Conservation (phyloP, 257 asterid genomes). For the Solanum arcanum region DNA sequence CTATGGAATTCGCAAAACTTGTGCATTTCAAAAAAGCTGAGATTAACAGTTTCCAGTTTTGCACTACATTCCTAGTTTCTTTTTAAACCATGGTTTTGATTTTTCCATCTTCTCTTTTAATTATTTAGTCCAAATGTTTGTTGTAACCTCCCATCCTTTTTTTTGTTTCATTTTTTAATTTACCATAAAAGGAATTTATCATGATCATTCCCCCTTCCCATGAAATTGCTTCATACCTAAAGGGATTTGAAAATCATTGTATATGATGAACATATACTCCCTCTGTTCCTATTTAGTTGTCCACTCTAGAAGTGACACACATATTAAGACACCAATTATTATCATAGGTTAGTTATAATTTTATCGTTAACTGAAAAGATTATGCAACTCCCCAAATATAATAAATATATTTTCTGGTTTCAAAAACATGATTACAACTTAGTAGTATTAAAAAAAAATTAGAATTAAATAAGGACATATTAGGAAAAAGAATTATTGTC, state of each 20-base stretch:
- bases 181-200: not conserved
- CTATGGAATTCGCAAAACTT: not conserved
- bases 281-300: too few relatives aligned
- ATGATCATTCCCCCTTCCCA: not conserved
- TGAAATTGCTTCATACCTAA: not conserved
- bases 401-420: too few relatives aligned
- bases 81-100: not conserved
- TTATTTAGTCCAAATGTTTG: not conserved
- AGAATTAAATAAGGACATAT: too few relatives aligned
- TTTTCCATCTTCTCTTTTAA: not conserved
- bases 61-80: not conserved
- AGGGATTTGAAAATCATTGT: not conserved
- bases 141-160: not conserved
- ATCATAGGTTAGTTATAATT: too few relatives aligned
- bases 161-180: not conserved
- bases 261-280: too few relatives aligned
- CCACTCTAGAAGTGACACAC: too few relatives aligned
- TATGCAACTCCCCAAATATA: fast-evolving
- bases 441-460: too few relatives aligned
- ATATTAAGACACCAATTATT: too few relatives aligned
- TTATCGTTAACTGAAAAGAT: too few relatives aligned
- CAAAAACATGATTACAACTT: too few relatives aligned
- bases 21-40: not conserved
- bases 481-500: too few relatives aligned
- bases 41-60: not conserved